A percentile compares a stretch with the other conserved stretches of the same genome.
These are phyloP conservation scores for Leccinum aurantiacum DNA, from an alignment of 768 basidiomycete species.

Conservation along the genomic window DNA sequence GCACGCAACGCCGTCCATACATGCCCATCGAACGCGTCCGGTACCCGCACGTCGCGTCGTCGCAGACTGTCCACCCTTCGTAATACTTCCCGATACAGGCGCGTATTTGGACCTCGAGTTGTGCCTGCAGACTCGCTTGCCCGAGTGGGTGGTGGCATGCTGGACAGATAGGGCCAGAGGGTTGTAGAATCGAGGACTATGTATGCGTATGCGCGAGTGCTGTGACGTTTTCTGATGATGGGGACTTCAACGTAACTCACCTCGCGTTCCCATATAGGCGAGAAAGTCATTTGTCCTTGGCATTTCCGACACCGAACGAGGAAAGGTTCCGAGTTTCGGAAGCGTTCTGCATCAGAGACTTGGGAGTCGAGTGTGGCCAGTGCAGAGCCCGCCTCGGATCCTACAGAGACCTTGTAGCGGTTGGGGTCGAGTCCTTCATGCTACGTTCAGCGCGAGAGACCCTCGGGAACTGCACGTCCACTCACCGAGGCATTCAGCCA, in stretches of 20 bases:
- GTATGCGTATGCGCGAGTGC: neutral
- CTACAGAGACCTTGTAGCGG: slow-evolving; percentile 47
- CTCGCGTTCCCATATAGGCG: slow-evolving; percentile 57
- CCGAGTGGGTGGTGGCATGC: slow-evolving; percentile 57
- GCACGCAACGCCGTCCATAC: slow-evolving; percentile 81
- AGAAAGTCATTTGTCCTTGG: slow-evolving; percentile 55
- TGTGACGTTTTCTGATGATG: slow-evolving; percentile 2
- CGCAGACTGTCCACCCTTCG: slow-evolving; percentile 84
- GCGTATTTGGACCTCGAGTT: slow-evolving; percentile 87
- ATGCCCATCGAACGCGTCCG: slow-evolving; percentile 94
- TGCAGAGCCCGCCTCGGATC: slow-evolving; percentile 54
- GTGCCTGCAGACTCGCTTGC: slow-evolving; percentile 67
- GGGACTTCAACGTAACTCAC: slow-evolving; percentile 36
- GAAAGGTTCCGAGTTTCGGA: slow-evolving; percentile 72
- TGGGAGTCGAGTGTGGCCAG: slow-evolving; percentile 88
- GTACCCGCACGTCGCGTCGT: slow-evolving; percentile 79
- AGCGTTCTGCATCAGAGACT: slow-evolving; percentile 84
- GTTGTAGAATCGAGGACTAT: slow-evolving; percentile 66
- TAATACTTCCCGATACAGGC: slow-evolving; percentile 79
- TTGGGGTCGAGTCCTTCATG: slow-evolving; percentile 57
- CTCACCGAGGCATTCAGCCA: slow-evolving; percentile 94
- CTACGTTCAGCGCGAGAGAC: slow-evolving; percentile 1
- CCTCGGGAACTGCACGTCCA: neutral
- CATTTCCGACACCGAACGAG: slow-evolving; percentile 78
- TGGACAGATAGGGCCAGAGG: slow-evolving; percentile 69